phyloP scores from a whole-genome alignment of 345 rosid genomes.

The Brassica rapa region DNA sequence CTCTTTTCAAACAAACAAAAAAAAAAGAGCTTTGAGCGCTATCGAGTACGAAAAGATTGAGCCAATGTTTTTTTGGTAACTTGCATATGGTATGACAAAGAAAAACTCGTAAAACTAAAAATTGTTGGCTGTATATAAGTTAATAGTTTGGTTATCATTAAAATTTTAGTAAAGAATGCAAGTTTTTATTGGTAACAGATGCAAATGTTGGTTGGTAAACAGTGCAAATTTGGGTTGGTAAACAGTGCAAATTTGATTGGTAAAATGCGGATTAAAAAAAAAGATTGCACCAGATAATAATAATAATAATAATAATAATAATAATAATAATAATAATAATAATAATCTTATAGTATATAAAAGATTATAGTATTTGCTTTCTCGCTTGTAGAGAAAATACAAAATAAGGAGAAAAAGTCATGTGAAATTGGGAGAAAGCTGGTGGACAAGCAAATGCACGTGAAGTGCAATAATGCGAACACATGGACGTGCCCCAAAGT shows the following conservation, averaged over 20 bases:
- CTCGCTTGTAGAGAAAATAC: background rate
- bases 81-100: background rate
- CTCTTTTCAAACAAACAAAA: too few species aligned
- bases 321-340: too few species aligned
- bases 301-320: too few species aligned
- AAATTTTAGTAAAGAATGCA: background rate
- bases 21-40: too few species aligned
- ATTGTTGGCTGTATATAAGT: background rate
- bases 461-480: slow-evolving; percentile 43
- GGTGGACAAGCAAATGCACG: slow-evolving; percentile 46
- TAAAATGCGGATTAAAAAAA: too few species aligned
- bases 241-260: too few species aligned
- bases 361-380: slow-evolving; percentile 10
- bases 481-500: slow-evolving; percentile 44
- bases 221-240: too few species aligned
- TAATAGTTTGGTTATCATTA: background rate
- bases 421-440: slow-evolving; percentile 42
- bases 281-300: too few species aligned
- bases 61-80: background rate
- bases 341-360: too few species aligned
- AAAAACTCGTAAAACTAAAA: background rate
- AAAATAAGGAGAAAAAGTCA: slow-evolving; percentile 20
- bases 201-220: background rate
- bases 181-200: background rate
- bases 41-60: too few species aligned